Conservation (phyloP, 768 basidiomycete species). For the Naematelia encephala region DNA sequence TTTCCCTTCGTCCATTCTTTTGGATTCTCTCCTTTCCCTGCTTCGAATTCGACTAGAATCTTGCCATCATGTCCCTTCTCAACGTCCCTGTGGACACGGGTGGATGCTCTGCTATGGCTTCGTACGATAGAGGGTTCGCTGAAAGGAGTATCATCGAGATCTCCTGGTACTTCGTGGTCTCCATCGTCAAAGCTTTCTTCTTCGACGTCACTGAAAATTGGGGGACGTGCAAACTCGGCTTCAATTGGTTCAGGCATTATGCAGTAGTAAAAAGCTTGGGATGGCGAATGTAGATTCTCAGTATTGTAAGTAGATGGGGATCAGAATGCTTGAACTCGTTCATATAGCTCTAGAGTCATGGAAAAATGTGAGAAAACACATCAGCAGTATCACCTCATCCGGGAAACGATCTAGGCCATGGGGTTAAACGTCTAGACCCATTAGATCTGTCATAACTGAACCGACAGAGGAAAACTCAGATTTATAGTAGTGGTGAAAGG, state of each 20-base stretch:
- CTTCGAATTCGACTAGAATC: conserved; percentile 25
- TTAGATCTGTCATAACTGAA: too few relatives aligned
- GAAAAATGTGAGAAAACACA: too few relatives aligned
- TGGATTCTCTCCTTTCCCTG: conserved; percentile 26
- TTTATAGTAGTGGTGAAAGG: too few relatives aligned
- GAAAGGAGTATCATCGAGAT: not conserved
- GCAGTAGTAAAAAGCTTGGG: not conserved
- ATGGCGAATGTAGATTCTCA: too few relatives aligned
- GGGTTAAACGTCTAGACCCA: too few relatives aligned
- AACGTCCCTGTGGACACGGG: not conserved
- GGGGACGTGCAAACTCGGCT: conserved; percentile 29
- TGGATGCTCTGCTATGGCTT: not conserved
- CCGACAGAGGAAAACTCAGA: too few relatives aligned
- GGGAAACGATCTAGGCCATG: not conserved
- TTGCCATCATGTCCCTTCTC: conserved; percentile 25
- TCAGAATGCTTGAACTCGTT: too few relatives aligned
- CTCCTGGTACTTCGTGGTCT: conserved; percentile 14
- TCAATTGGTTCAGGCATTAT: conserved; percentile 32
- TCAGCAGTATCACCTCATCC: not conserved
- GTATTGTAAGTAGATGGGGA: too few relatives aligned
- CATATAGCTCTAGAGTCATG: too few relatives aligned
- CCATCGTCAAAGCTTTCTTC: conserved; percentile 22
- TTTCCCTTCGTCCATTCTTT: conserved; percentile 22
- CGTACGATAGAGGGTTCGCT: not conserved
- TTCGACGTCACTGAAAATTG: conserved; percentile 26